Conservation (phyloP, 495 filamentous ascomycete species). For the Penicillium goetzii region DNA sequence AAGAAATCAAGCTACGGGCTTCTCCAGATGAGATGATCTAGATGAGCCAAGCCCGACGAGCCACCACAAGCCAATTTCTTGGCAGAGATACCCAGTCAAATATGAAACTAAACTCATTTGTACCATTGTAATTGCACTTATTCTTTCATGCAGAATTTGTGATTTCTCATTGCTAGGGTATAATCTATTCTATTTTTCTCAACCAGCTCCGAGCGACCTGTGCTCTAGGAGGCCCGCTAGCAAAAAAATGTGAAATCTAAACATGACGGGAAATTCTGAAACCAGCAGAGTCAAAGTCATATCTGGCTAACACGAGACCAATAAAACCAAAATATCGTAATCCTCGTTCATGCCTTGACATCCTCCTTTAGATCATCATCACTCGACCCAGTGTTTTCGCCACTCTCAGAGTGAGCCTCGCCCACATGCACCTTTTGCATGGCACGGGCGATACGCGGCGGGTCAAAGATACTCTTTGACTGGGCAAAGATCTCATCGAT, state of each 20-base stretch:
- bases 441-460: constrained; percentile 31
- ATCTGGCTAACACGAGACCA: not conserved
- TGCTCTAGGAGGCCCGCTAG: not conserved
- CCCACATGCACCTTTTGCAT: constrained; percentile 24
- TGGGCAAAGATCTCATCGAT: constrained; percentile 70
- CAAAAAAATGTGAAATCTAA: not conserved
- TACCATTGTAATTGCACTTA: not conserved
- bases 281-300: not conserved
- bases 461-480: constrained; percentile 38
- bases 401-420: constrained; percentile 15
- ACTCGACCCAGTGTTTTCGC: constrained; percentile 12
- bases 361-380: constrained; percentile 14
- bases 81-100: not conserved
- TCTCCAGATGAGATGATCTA: not conserved
- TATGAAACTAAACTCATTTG: not conserved
- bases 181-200: not conserved
- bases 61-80: not conserved
- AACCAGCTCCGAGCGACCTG: not conserved
- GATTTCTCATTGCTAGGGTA: not conserved
- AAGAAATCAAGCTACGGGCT: not conserved
- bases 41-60: not conserved
- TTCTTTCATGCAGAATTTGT: not conserved
- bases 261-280: not conserved
- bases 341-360: constrained; percentile 12
- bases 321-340: not conserved